Conservation (phyloP, 2,329 filamentous ascomycete species). For the Fusarium drepaniforme region DNA sequence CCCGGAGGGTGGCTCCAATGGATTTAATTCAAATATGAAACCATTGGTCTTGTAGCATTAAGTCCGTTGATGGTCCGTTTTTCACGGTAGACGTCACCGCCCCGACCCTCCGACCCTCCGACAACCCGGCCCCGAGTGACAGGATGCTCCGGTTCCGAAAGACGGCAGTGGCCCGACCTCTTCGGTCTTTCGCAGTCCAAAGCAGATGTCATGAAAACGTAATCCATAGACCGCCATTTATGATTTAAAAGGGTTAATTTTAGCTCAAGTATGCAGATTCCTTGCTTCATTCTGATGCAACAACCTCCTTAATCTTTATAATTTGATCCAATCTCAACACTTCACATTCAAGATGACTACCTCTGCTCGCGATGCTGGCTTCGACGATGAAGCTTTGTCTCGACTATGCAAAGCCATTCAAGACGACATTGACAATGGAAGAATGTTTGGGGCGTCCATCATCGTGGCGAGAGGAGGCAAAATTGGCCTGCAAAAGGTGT, state of each 20-base stretch:
- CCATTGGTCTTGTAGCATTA: background rate
- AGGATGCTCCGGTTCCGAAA: background rate
- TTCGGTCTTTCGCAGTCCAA: background rate
- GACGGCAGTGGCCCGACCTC: background rate
- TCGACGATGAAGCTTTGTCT: background rate
- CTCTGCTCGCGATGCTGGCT: background rate
- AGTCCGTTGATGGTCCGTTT: background rate
- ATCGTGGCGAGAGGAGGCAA: background rate
- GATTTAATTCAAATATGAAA: background rate
- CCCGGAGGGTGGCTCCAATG: background rate
- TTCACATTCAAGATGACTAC: background rate
- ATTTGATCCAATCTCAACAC: background rate
- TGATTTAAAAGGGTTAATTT: background rate
- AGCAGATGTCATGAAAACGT: background rate
- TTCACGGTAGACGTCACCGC: background rate
- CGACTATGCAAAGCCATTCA: background rate
- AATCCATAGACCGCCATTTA: background rate
- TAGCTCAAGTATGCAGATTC: background rate
- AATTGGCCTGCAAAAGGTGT: background rate
- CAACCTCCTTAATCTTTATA: background rate
- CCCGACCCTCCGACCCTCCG: background rate
- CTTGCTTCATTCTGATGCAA: background rate
- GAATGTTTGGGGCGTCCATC: background rate
- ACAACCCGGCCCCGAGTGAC: background rate
- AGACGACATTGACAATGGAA: background rate